A percentile compares a stretch with the other conserved stretches of the same genome.
These are phyloP conservation scores for Globisporangium orthogonon DNA, from an alignment of 352 stramenopile species.

Conservation along the genomic window DNA sequence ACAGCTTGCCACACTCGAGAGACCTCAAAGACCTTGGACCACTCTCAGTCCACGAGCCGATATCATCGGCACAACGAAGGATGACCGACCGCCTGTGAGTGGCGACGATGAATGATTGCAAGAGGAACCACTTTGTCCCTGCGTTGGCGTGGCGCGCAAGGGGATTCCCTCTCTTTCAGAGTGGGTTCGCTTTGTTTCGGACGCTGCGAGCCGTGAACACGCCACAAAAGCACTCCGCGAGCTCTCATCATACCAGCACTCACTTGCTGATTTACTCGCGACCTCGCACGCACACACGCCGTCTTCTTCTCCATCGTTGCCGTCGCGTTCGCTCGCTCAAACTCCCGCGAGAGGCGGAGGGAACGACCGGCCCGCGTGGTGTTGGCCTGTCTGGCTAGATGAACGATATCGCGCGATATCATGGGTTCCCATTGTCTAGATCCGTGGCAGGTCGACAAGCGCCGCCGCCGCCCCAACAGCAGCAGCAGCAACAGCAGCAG, in stretches of 20 bases:
- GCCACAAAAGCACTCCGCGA: neutral
- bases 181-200: conserved; percentile 1
- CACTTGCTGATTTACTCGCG: conserved; percentile 1
- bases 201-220: neutral
- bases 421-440: neutral
- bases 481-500: neutral
- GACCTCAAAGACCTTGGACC: too few species aligned
- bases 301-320: neutral
- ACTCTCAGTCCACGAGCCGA: too few species aligned
- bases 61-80: too few species aligned
- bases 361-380: neutral
- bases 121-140: neutral
- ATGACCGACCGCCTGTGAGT: too few species aligned
- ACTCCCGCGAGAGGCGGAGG: neutral
- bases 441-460: conserved; percentile 3
- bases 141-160: neutral
- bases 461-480: neutral
- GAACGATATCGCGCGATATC: conserved; percentile 8
- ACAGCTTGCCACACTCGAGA: too few species aligned
- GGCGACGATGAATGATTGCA: neutral
- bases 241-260: neutral
- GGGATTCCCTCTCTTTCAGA: neutral
- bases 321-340: neutral
- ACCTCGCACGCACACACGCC: neutral
- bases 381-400: neutral